phyloP scores from a whole-genome alignment of 1,284 basidiomycete species.

The Irpex sp. region DNA sequence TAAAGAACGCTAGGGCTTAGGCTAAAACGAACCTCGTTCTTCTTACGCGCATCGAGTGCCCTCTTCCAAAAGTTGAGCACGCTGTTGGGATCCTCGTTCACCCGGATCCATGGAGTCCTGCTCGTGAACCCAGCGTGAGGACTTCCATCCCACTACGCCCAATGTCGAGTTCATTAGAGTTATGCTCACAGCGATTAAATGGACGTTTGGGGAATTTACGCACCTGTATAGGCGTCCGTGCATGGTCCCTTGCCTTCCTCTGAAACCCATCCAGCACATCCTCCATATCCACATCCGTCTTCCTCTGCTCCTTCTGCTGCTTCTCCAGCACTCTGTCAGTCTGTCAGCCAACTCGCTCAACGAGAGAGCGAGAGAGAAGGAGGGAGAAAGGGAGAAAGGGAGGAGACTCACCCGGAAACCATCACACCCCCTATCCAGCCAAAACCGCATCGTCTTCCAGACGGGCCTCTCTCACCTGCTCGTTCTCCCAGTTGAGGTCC shows the following conservation, averaged over 20 bases:
- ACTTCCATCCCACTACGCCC: conserved; percentile 50
- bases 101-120: conserved; percentile 70
- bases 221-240: conserved; percentile 62
- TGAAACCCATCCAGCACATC: conserved; percentile 53
- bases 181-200: too few relatives aligned
- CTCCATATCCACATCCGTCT: conserved; percentile 47
- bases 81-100: conserved; percentile 48
- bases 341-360: too few relatives aligned
- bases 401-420: conserved; percentile 56
- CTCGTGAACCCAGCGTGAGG: conserved; percentile 61
- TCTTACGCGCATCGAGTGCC: conserved; percentile 48
- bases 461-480: conserved; percentile 55
- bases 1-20: neutral
- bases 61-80: conserved; percentile 57
- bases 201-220: too few relatives aligned
- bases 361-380: too few relatives aligned
- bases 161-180: neutral
- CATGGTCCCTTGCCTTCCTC: conserved; percentile 66
- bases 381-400: neutral
- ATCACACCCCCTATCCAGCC: conserved; percentile 69
- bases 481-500: conserved; percentile 77
- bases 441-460: conserved; percentile 65
- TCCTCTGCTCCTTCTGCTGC: conserved; percentile 31
- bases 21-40: conserved; percentile 48
- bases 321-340: conserved; percentile 22